phyloP scores from a whole-genome alignment of 257 asterid genomes.

The Solanum lycopersicoides region DNA sequence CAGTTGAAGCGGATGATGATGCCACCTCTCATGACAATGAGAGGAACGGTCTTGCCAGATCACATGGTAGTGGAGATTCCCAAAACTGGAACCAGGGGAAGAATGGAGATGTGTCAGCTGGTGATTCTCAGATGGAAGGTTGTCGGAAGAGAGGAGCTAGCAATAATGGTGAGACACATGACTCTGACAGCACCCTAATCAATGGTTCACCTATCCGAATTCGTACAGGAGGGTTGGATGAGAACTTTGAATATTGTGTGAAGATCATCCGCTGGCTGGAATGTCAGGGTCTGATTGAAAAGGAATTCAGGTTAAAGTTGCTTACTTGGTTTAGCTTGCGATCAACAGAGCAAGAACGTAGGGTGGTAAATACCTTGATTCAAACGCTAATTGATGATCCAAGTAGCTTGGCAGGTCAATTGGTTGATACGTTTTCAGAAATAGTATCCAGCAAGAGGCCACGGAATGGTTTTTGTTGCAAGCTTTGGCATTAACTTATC shows the following conservation, averaged over 20 bases:
- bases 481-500: slow-evolving; percentile 34
- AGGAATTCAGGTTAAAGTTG: slow-evolving; percentile 74
- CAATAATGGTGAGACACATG: slow-evolving; percentile 50
- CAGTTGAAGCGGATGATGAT: slow-evolving; percentile 52
- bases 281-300: slow-evolving; percentile 66
- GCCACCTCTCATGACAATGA: slow-evolving; percentile 46
- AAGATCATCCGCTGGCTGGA: slow-evolving; percentile 87
- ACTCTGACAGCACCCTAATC: slow-evolving; percentile 81
- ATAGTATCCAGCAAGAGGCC: slow-evolving; percentile 33
- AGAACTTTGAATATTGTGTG: slow-evolving; percentile 76
- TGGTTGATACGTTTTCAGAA: slow-evolving; percentile 38
- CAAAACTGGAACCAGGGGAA: slow-evolving; percentile 39
- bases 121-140: slow-evolving; percentile 41
- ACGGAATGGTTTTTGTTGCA: slow-evolving; percentile 35
- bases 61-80: slow-evolving; percentile 43
- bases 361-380: slow-evolving; percentile 83
- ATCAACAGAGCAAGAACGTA: slow-evolving; percentile 81
- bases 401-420: slow-evolving; percentile 4
- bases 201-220: slow-evolving; percentile 60
- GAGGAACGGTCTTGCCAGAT: slow-evolving; percentile 31
- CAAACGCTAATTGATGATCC: slow-evolving; percentile 27
- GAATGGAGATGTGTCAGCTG: slow-evolving; percentile 45
- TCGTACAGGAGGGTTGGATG: slow-evolving; percentile 50
- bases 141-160: slow-evolving; percentile 45
- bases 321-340: slow-evolving; percentile 92